Evolutionary conservation across 2,329 filamentous ascomycete genomes (phyloP), one percentile per base, ranked within the genome.

Genomic region (Arthrobotrys pseudoclavata): DNA sequence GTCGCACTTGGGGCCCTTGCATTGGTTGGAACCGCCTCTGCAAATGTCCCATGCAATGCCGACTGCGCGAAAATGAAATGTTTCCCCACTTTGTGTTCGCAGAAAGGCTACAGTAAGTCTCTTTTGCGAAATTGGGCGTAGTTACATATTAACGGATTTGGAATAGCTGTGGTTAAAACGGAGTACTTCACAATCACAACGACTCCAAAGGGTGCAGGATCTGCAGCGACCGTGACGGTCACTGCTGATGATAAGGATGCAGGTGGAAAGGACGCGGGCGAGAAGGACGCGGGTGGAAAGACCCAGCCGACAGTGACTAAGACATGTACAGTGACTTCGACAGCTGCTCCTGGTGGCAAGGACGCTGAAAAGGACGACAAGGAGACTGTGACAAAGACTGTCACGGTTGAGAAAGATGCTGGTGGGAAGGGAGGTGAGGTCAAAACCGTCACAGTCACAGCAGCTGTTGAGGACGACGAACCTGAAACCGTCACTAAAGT

Each of bases 31-130:
- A 63, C 63, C 1, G 70, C 34, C 4, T 67, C 37, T 3, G 69
- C 70, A 12, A 66, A 42, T 34, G 34, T 45, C 26, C 18, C 47
- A 9, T 75, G 70, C 47, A 48, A 75, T 62, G 31, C 63, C 3
- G 20, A 22, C 10, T 75, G 70, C 55, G 62, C 47, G n/a, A 48
- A 63, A 24, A 75, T 75, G 70, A 48, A 57, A 10, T 75, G 70
- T 31, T 68, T 75, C 24, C 12, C 42, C 12, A 20, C n/a, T 6
- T 69, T 63, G 70, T 75, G 70, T 50, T 13, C 40, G 7, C 9
- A 34, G 3, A 69, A 69, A 29, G 53, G 53, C 12, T 68, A 68
- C 26, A 12, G 69, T 74, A 37, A 13, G 45, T 37, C 9, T 18
- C 12, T 18, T 26, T 40, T 40, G 7, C 29, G n/a, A 20, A 13